These are phyloP conservation scores for Aspergillus phoenicis DNA, from an alignment of 2,329 filamentous ascomycete genomes.

Conservation along the genomic window DNA sequence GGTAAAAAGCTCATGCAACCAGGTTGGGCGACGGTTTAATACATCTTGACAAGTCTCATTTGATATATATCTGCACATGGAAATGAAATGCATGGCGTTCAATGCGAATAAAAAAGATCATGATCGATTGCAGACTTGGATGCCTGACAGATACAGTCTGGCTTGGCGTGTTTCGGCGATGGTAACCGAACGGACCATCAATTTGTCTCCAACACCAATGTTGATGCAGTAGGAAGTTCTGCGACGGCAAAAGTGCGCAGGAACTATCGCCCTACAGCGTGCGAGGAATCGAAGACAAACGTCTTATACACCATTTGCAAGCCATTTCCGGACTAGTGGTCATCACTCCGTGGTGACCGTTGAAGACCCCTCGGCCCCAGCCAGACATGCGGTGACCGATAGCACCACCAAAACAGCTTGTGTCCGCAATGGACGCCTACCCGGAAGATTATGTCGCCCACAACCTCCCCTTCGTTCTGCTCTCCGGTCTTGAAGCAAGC, in stretches of 20 bases:
- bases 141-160: neutral
- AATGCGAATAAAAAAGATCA: neutral
- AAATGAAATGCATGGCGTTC: neutral
- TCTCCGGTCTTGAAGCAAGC: slow-evolving; percentile 69
- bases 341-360: slow-evolving; percentile 2
- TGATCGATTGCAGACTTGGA: neutral
- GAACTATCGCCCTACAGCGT: neutral
- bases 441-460: slow-evolving; percentile 74
- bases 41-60: neutral
- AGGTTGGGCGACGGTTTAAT: neutral
- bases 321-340: neutral
- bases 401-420: slow-evolving; percentile 21
- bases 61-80: neutral
- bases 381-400: slow-evolving; percentile 40
- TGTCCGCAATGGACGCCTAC: slow-evolving; percentile 51
- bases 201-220: neutral
- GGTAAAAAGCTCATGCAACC: neutral
- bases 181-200: slow-evolving; percentile 2
- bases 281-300: neutral
- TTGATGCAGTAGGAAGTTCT: slow-evolving; percentile 5
- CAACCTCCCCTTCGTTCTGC: slow-evolving; percentile 80
- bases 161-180: slow-evolving; percentile 15
- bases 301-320: neutral
- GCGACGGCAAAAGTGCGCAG: neutral
- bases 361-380: slow-evolving; percentile 5